These are phyloP conservation scores for Talaromyces funiculosus DNA, from an alignment of 2,329 filamentous ascomycete genomes.

Conservation along the genomic window DNA sequence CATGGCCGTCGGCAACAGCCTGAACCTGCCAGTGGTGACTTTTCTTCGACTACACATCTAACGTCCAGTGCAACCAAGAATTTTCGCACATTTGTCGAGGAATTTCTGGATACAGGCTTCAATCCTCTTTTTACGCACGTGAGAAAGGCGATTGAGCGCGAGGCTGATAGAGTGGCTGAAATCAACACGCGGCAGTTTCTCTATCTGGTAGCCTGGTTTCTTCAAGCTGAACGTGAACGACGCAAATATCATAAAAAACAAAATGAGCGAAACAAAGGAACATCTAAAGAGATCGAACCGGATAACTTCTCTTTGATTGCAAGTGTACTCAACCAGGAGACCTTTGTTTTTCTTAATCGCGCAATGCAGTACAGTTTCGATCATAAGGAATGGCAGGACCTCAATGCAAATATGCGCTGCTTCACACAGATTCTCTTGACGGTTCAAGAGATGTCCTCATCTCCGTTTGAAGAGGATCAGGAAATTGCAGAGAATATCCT, in stretches of 20 bases:
- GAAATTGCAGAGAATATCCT: slow-evolving; percentile 98
- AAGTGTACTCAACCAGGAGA: slow-evolving; percentile 87
- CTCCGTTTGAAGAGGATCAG: slow-evolving; percentile 81
- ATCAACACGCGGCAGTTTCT: slow-evolving; percentile 83
- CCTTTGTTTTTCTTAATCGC: slow-evolving; percentile 81
- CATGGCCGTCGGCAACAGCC: slow-evolving; percentile 56
- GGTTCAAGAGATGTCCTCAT: slow-evolving; percentile 85
- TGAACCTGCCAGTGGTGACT: slow-evolving; percentile 59
- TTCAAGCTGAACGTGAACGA: slow-evolving; percentile 74
- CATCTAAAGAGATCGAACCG: slow-evolving; percentile 53
- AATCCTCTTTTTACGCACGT: slow-evolving; percentile 84
- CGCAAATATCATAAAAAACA: slow-evolving; percentile 55
- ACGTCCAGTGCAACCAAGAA: slow-evolving; percentile 69
- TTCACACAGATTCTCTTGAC: slow-evolving; percentile 92
- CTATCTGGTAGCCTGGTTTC: slow-evolving; percentile 87
- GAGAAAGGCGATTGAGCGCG: slow-evolving; percentile 82
- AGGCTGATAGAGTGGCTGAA: slow-evolving; percentile 72
- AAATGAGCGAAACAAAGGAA: slow-evolving; percentile 43
- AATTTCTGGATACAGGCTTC: slow-evolving; percentile 92
- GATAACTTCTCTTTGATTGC: slow-evolving; percentile 84
- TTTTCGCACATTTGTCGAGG: slow-evolving; percentile 76
- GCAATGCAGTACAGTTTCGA: slow-evolving; percentile 74
- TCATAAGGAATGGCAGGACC: slow-evolving; percentile 77
- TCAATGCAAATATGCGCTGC: slow-evolving; percentile 84
- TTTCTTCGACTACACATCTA: slow-evolving; percentile 67